These are phyloP conservation scores for Oryza meyeriana DNA, from an alignment of 176 grass and related monocot genomes.

Conservation along the genomic window DNA sequence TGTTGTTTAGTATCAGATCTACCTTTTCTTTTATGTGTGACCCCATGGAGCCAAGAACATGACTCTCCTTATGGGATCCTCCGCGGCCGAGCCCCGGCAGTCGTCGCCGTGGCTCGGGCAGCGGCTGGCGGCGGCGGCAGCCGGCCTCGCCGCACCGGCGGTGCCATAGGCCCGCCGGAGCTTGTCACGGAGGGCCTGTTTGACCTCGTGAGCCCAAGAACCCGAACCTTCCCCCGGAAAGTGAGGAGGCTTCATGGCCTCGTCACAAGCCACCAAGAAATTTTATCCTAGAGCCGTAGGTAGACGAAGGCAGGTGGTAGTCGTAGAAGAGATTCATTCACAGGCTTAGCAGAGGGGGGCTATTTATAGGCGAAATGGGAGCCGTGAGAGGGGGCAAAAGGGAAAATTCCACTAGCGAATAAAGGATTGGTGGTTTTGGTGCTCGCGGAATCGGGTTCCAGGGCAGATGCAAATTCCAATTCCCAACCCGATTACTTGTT, in stretches of 20 bases:
- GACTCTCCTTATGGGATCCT: constrained; percentile 90
- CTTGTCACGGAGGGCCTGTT: constrained; percentile 81
- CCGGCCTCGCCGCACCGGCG: constrained; percentile 19
- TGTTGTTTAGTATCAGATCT: constrained; percentile 3
- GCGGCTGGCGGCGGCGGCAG: not conserved
- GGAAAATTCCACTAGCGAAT: not conserved
- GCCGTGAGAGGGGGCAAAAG: not conserved
- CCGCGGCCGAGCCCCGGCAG: constrained; percentile 43
- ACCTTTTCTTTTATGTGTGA: constrained; percentile 58
- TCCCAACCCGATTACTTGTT: not conserved
- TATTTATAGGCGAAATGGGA: constrained; percentile 57
- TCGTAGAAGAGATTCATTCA: constrained; percentile 36
- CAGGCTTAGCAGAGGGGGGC: not conserved
- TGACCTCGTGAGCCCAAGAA: constrained; percentile 72
- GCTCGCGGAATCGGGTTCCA: constrained; percentile 27
- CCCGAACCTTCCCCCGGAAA: constrained; percentile 43
- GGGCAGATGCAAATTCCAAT: constrained; percentile 33
- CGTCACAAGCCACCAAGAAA: not conserved
- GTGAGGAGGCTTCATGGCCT: constrained; percentile 69
- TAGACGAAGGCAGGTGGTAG: not conserved
- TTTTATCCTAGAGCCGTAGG: not conserved
- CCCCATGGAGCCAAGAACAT: constrained; percentile 97
- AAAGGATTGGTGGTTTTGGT: constrained; percentile 2
- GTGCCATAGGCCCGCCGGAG: constrained; percentile 45
- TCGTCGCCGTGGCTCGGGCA: constrained; percentile 46